phyloP scores from a whole-genome alignment of 345 rosid genomes.

The Cochlearia excelsa region DNA sequence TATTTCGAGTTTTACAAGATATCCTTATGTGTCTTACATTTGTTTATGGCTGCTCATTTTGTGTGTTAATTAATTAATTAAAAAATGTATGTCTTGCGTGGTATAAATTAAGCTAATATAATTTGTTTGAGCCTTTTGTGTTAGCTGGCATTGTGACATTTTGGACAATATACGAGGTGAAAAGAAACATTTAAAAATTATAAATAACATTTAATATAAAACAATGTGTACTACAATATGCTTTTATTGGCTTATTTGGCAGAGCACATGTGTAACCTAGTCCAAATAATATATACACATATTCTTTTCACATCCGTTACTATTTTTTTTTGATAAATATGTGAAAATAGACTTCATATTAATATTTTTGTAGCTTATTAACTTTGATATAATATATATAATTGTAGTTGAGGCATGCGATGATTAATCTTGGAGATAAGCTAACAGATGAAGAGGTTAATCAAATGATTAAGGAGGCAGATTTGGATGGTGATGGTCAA shows the following conservation, averaged over 20 bases:
- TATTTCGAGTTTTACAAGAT: slow-evolving; percentile 4
- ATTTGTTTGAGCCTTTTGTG: background rate
- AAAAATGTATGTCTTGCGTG: slow-evolving; percentile 14
- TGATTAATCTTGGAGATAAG: slow-evolving; percentile 93
- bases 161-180: slow-evolving; percentile 22
- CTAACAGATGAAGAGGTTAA: slow-evolving; percentile 80
- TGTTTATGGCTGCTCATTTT: slow-evolving; percentile 4
- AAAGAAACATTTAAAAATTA: slow-evolving; percentile 21
- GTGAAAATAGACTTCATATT: no score
- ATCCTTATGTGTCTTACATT: no score
- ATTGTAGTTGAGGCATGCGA: slow-evolving; percentile 75
- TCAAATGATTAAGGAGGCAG: slow-evolving; percentile 94
- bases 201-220: slow-evolving; percentile 7
- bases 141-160: slow-evolving; percentile 31
- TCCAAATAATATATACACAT: background rate
- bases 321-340: no score
- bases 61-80: background rate
- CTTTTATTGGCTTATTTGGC: slow-evolving; percentile 24
- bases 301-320: background rate
- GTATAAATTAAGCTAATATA: slow-evolving; percentile 4
- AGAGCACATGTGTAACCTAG: slow-evolving; percentile 26
- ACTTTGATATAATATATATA: slow-evolving; percentile 4
- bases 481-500: slow-evolving; percentile 93
- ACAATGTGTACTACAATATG: background rate
- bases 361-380: no score